Conservation (phyloP, 2,329 filamentous ascomycete genomes). For the Cladosporium sp. region DNA sequence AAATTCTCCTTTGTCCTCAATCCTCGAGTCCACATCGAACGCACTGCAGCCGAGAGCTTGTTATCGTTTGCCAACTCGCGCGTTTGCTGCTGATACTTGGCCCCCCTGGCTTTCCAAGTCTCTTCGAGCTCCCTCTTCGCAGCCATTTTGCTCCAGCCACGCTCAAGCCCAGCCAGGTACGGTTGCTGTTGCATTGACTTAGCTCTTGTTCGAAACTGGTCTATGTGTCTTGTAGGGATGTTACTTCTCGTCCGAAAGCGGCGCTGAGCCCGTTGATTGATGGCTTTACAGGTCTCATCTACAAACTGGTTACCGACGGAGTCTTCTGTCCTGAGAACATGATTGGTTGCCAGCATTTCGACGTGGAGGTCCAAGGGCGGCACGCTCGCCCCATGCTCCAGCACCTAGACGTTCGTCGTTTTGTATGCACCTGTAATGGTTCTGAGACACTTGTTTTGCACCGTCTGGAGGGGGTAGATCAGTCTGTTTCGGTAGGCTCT, state of each 20-base stretch:
- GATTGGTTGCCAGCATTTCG: background rate
- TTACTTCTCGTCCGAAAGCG: background rate
- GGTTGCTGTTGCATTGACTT: background rate
- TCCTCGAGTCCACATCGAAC: too few species aligned
- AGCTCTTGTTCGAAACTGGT: background rate
- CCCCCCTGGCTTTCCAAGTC: background rate
- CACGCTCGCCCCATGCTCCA: constrained; percentile 17
- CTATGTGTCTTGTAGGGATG: background rate
- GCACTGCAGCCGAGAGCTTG: constrained; percentile 3
- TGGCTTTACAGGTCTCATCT: background rate
- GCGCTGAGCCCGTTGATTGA: background rate
- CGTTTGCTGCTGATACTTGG: constrained; percentile 4
- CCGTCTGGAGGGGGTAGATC: too few species aligned
- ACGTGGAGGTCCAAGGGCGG: constrained; percentile 14
- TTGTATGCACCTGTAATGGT: constrained; percentile 23
- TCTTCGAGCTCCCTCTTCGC: background rate
- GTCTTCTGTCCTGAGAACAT: background rate
- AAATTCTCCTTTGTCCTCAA: too few species aligned
- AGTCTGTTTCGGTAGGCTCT: too few species aligned
- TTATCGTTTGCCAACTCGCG: background rate
- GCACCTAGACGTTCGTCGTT: constrained; percentile 16
- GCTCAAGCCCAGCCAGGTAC: background rate
- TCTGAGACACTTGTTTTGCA: constrained; percentile 5
- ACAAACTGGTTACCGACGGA: background rate
- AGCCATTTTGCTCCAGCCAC: background rate